phyloP scores from a whole-genome alignment of 352 stramenopile species.

The Pythium sukuiense region DNA sequence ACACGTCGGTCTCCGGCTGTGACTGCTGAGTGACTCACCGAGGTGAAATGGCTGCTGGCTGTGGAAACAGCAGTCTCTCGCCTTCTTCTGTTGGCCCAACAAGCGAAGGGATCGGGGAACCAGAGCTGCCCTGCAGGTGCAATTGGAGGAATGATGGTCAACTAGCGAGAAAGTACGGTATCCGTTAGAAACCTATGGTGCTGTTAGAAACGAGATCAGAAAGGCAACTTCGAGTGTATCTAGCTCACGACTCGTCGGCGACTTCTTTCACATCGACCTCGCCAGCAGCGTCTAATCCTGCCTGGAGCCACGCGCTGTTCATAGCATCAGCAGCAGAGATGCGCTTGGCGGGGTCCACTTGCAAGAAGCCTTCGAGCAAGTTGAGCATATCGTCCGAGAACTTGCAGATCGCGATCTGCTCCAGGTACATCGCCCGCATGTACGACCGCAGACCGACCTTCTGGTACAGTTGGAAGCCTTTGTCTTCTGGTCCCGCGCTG shows the following conservation, averaged over 20 bases:
- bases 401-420: conserved; percentile 56
- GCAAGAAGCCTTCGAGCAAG: conserved; percentile 83
- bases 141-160: conserved; percentile 1
- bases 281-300: conserved; percentile 13
- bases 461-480: conserved; percentile 54
- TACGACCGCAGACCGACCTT: conserved; percentile 51
- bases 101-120: background rate
- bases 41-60: background rate
- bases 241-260: background rate
- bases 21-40: background rate
- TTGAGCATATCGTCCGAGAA: conserved; percentile 64
- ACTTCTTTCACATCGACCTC: background rate
- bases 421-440: conserved; percentile 62
- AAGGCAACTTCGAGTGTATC: background rate
- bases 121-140: background rate
- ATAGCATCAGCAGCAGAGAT: conserved; percentile 59
- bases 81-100: background rate
- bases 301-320: conserved; percentile 50
- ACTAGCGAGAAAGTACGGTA: conserved; percentile 4
- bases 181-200: background rate
- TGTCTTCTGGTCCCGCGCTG: conserved; percentile 38
- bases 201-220: conserved; percentile 1
- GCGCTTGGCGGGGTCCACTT: conserved; percentile 78
- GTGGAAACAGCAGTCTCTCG: background rate
- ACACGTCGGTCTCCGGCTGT: background rate